These are phyloP conservation scores for Metschnikowia matae DNA, from an alignment of 805 yeast species.

Conservation along the genomic window DNA sequence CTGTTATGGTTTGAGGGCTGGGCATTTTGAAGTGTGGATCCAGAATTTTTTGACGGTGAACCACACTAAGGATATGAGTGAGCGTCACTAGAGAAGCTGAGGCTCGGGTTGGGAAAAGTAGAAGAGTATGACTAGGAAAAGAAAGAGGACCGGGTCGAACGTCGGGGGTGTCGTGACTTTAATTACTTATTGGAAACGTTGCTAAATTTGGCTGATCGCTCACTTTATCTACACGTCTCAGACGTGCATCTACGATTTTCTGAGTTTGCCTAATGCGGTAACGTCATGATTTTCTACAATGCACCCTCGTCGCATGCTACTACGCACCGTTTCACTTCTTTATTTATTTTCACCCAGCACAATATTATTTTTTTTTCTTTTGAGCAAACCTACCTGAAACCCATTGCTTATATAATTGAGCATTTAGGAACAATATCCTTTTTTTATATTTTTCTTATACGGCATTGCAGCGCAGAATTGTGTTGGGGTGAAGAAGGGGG, in stretches of 20 bases:
- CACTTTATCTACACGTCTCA: not conserved
- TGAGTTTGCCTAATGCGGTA: slow-evolving; percentile 4
- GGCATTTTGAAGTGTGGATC: not conserved
- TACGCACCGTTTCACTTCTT: not conserved
- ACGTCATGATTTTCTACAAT: not conserved
- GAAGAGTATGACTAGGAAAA: not conserved
- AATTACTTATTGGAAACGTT: not conserved
- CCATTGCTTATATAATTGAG: no score
- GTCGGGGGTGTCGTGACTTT: not conserved
- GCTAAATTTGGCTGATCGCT: not conserved
- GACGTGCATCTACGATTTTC: not conserved
- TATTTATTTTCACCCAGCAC: not conserved
- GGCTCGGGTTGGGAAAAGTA: not conserved
- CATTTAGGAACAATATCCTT: no score
- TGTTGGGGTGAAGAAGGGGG: not conserved
- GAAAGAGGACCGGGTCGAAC: no score
- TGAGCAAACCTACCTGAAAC: no score
- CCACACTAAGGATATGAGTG: not conserved
- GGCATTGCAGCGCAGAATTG: no score
- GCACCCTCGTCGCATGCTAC: not conserved
- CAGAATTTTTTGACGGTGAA: not conserved
- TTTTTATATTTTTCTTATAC: no score
- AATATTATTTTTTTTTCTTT: no score
- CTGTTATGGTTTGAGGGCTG: not conserved
- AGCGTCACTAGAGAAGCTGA: not conserved